Evolutionary conservation across 768 basidiomycete genomes (phyloP).

Genomic region (Lactifluus pinguis): DNA sequence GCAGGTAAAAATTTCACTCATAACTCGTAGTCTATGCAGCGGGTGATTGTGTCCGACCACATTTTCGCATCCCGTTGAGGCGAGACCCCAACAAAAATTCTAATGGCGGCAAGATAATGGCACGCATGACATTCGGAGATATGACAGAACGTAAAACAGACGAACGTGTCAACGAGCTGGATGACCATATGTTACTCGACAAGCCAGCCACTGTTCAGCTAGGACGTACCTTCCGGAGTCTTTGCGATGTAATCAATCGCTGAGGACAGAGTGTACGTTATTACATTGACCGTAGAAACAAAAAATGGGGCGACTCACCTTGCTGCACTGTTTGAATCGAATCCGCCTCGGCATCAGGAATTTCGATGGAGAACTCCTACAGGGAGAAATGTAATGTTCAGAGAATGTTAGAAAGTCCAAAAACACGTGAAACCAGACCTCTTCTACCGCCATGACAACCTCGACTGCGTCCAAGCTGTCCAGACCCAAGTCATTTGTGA

Average conservation of each 20-base stretch:
- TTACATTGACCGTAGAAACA: constrained; percentile 11
- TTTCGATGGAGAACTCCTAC: constrained; percentile 95
- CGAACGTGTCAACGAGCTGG: constrained; percentile 10
- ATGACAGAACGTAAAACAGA: not conserved
- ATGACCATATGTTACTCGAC: not conserved
- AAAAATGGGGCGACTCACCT: constrained; percentile 41
- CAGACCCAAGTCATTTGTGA: constrained; percentile 77
- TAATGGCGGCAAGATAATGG: not conserved
- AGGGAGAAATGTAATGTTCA: not conserved
- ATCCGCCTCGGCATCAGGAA: constrained; percentile 95
- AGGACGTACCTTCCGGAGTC: constrained; percentile 67
- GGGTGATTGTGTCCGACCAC: not conserved
- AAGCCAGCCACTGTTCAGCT: not conserved
- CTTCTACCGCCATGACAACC: constrained; percentile 98
- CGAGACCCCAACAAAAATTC: not conserved
- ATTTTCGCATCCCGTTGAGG: not conserved
- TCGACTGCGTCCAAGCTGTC: constrained; percentile 97
- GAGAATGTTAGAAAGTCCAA: not conserved
- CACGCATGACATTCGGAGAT: not conserved
- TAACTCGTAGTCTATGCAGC: not conserved
- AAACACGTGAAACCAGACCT: constrained; percentile 35
- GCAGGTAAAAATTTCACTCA: not conserved
- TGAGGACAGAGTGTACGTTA: constrained; percentile 25
- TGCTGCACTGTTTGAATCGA: constrained; percentile 86
- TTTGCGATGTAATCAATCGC: constrained; percentile 94